Conservation (phyloP, 108 stramenopile species). For the Asterionellopsis glacialis region DNA sequence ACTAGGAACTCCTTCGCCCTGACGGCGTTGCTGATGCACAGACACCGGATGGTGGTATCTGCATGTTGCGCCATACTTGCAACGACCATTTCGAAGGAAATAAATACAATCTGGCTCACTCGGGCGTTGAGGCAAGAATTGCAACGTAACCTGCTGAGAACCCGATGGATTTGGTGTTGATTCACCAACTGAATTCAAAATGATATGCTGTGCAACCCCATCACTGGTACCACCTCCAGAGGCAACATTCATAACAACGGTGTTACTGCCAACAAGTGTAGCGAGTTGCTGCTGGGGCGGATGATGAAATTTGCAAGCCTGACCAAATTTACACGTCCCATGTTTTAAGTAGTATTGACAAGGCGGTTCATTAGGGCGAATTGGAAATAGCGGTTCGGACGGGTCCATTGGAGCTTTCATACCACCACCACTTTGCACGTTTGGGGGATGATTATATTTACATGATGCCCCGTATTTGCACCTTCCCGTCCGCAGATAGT, state of each 20-base stretch:
- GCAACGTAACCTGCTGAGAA: constrained; percentile 19
- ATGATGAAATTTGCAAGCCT: constrained; percentile 89
- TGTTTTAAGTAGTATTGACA: constrained; percentile 92
- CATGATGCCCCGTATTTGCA: constrained; percentile 91
- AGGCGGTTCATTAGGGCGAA: constrained; percentile 77
- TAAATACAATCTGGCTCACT: constrained; percentile 87
- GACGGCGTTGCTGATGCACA: constrained; percentile 16
- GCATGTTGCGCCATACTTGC: constrained; percentile 89
- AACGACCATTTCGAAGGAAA: constrained; percentile 82
- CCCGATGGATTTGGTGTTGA: not conserved
- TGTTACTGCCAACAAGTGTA: constrained; percentile 2
- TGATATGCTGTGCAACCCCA: not conserved
- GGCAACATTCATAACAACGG: constrained; percentile 14
- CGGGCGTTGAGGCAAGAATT: constrained; percentile 72
- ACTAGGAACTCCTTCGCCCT: not conserved
- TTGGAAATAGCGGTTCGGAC: constrained; percentile 76
- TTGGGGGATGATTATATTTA: constrained; percentile 87
- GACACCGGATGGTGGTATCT: constrained; percentile 88
- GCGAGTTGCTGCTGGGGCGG: constrained; percentile 43
- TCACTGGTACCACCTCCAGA: not conserved
- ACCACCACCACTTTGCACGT: constrained; percentile 86
- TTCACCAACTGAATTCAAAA: constrained; percentile 10
- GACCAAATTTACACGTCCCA: constrained; percentile 91
- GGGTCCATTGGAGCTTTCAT: constrained; percentile 65
- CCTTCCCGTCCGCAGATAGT: constrained; percentile 85